Evolutionary conservation across 108 stramenopile genomes (phyloP).

Genomic region (Cyclotella baltica): DNA sequence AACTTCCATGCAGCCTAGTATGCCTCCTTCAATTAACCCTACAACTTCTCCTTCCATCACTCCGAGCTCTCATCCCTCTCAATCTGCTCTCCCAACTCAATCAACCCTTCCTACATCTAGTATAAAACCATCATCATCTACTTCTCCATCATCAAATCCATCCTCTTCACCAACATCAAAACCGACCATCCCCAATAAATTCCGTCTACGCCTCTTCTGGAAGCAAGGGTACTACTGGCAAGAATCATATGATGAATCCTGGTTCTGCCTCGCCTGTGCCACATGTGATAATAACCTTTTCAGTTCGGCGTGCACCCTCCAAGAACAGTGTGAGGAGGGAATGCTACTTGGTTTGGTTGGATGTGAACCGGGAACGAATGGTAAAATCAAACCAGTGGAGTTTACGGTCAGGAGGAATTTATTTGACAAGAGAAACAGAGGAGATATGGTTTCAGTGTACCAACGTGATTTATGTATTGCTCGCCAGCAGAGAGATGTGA

Average conservation of each 20-base stretch:
- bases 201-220: conserved; percentile 21
- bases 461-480: conserved; percentile 14
- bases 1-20: not conserved
- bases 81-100: not conserved
- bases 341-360: conserved; percentile 16
- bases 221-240: conserved; percentile 22
- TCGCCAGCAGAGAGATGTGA: not conserved
- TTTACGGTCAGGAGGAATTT: conserved; percentile 5
- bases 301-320: not conserved
- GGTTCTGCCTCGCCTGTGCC: conserved; percentile 31
- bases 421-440: not conserved
- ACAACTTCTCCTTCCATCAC: not conserved
- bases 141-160: conserved; percentile 8
- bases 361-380: conserved; percentile 16
- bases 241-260: conserved; percentile 13
- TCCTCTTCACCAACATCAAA: conserved; percentile 6
- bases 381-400: not conserved
- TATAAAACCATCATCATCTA: conserved; percentile 12
- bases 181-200: not conserved
- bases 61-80: not conserved
- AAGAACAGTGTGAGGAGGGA: conserved; percentile 12
- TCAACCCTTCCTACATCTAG: not conserved
- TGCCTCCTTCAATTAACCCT: not conserved
- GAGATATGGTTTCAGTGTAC: conserved; percentile 5
- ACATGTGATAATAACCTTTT: conserved; percentile 16